A percentile compares a stretch with the other conserved stretches of the same genome.
Conservation (phyloP, 129 eudicot genomes). For the Centrapalus pauciflorus region DNA sequence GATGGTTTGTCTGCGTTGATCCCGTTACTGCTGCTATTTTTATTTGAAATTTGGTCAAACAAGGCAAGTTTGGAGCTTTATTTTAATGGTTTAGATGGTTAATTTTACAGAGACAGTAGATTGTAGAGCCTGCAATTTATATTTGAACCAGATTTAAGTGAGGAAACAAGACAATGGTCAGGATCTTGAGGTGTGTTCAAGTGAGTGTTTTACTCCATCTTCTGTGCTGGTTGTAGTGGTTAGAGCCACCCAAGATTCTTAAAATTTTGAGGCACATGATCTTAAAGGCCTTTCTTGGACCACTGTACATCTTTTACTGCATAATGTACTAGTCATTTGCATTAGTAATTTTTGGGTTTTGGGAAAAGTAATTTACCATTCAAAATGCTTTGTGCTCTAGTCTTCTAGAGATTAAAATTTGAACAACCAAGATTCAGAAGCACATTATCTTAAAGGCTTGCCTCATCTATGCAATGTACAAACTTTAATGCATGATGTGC, state of each 20-base stretch:
- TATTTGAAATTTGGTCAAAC: constrained; percentile 18
- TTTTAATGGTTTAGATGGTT: constrained; percentile 4
- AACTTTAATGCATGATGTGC: no score
- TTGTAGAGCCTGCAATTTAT: neutral
- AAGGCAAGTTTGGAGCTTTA: neutral
- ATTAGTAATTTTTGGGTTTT: constrained; percentile 2
- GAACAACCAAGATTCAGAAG: neutral
- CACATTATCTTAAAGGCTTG: neutral
- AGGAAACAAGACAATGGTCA: constrained; percentile 29
- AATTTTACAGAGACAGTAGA: neutral
- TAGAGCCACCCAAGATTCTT: constrained; percentile 28
- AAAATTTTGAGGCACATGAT: constrained; percentile 31
- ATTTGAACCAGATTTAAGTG: constrained; percentile 11
- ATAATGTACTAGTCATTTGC: constrained; percentile 5
- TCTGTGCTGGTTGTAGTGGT: constrained; percentile 26
- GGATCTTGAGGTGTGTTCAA: constrained; percentile 15
- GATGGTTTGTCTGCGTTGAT: constrained; percentile 27
- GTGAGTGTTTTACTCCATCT: constrained; percentile 33
- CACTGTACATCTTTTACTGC: constrained; percentile 14
- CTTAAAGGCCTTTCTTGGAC: constrained; percentile 20
- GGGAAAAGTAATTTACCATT: constrained; percentile 11
- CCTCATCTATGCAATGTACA: no score
- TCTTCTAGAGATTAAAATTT: constrained; percentile 11
- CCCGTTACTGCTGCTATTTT: constrained; percentile 18
- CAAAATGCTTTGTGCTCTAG: constrained; percentile 9